A percentile compares a stretch with the other conserved stretches of the same genome.
Conservation (phyloP, 495 filamentous ascomycete species). For the Aspergillus leporis region DNA sequence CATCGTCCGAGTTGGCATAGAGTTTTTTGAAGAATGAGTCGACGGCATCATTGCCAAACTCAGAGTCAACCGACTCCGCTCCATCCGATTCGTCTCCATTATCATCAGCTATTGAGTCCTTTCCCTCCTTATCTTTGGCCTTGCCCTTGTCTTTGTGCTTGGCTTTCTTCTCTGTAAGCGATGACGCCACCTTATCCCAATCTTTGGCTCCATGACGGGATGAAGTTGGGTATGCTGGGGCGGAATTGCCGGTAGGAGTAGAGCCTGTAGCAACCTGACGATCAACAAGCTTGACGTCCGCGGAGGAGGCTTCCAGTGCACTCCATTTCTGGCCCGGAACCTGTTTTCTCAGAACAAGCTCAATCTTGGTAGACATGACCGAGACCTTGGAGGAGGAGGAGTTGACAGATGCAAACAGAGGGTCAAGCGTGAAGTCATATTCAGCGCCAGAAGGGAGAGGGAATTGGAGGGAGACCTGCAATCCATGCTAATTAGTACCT, state of each 20-base stretch:
- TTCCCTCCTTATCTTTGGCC: slow-evolving; percentile 15
- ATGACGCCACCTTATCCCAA: slow-evolving; percentile 79
- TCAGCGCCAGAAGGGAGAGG: slow-evolving; percentile 59
- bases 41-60: slow-evolving; percentile 70
- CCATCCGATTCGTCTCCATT: slow-evolving; percentile 43
- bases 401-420: slow-evolving; percentile 68
- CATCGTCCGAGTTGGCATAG: slow-evolving; percentile 74
- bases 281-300: slow-evolving; percentile 29
- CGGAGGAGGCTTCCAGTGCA: slow-evolving; percentile 57
- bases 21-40: slow-evolving; percentile 91
- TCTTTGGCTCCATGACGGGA: slow-evolving; percentile 81
- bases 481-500: slow-evolving; percentile 21
- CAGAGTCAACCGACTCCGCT: slow-evolving; percentile 50
- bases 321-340: slow-evolving; percentile 73
- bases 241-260: slow-evolving; percentile 25
- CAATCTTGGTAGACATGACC: slow-evolving; percentile 80
- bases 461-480: slow-evolving; percentile 63
- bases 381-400: slow-evolving; percentile 56
- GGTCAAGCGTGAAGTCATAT: slow-evolving; percentile 69
- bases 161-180: slow-evolving; percentile 51
- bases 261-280: slow-evolving; percentile 25
- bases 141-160: slow-evolving; percentile 20
- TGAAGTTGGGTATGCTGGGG: slow-evolving; percentile 83
- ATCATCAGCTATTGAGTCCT: slow-evolving; percentile 24
- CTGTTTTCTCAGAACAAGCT: slow-evolving; percentile 72